phyloP scores from a whole-genome alignment of 2,329 filamentous ascomycete species.

The Helicocarpus griseus region DNA sequence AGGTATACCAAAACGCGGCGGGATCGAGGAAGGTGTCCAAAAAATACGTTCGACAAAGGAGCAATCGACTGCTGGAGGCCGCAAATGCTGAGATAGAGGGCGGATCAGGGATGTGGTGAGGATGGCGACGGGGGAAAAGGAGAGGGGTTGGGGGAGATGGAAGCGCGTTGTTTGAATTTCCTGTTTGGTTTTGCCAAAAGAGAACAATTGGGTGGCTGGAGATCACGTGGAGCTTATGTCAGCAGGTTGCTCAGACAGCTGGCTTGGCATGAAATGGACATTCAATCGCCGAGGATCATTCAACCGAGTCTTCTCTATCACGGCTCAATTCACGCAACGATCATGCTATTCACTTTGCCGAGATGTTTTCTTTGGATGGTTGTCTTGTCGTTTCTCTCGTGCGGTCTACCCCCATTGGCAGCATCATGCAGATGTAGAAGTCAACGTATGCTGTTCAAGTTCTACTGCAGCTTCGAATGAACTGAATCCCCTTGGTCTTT shows the following conservation, averaged over 20 bases:
- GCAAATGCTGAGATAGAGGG: not conserved
- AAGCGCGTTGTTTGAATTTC: conserved; percentile 5
- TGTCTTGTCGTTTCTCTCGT: too few relatives aligned
- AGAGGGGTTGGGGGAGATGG: not conserved
- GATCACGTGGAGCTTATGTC: not conserved
- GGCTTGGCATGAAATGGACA: conserved; percentile 1
- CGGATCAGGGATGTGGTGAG: not conserved
- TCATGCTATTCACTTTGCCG: too few relatives aligned
- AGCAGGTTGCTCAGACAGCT: not conserved
- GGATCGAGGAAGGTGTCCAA: not conserved
- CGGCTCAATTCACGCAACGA: too few relatives aligned
- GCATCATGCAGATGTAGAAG: too few relatives aligned
- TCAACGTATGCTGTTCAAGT: too few relatives aligned
- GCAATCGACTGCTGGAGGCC: not conserved
- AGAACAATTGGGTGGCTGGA: conserved; percentile 11
- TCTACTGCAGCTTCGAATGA: too few relatives aligned
- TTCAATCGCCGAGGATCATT: too few relatives aligned
- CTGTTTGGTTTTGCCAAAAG: conserved; percentile 3
- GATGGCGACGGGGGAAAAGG: not conserved
- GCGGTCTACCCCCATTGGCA: too few relatives aligned
- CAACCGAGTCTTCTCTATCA: too few relatives aligned
- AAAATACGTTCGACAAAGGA: not conserved
- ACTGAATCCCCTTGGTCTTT: too few relatives aligned
- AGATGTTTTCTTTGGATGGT: too few relatives aligned
- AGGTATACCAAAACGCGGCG: not conserved